These are phyloP conservation scores for Rhododendron henanense DNA, from an alignment of 148 eudicot species.

Conservation along the genomic window DNA sequence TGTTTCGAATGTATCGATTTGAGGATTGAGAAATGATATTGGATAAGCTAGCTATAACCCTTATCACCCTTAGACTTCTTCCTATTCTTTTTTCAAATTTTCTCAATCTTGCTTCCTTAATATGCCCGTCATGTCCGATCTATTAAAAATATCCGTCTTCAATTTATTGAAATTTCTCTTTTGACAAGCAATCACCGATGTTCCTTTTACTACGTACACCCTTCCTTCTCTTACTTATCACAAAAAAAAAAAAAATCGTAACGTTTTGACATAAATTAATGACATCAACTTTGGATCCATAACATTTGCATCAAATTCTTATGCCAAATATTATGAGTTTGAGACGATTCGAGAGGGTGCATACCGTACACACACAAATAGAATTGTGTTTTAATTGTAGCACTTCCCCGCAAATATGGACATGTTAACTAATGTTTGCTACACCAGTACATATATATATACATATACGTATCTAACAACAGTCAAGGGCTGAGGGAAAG, in stretches of 20 bases:
- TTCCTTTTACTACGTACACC: too few relatives aligned
- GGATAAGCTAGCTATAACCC: neutral
- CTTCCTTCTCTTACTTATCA: too few relatives aligned
- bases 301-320: neutral
- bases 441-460: too few relatives aligned
- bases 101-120: neutral
- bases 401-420: neutral
- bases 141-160: too few relatives aligned
- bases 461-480: too few relatives aligned
- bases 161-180: too few relatives aligned
- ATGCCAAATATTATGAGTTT: neutral
- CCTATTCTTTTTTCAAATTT: neutral
- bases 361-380: neutral
- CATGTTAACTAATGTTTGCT: neutral
- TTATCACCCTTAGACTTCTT: neutral
- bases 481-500: too few relatives aligned
- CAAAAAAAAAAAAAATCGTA: too few relatives aligned
- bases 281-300: neutral
- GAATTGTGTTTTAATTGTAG: too few relatives aligned
- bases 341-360: neutral
- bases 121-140: neutral
- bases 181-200: too few relatives aligned
- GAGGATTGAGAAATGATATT: neutral
- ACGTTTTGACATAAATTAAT: neutral
- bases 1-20: neutral